Evolutionary conservation across 257 asterid genomes (phyloP), one percentile per base, ranked within the genome.

Genomic region (Fraxinus quadrangulata): DNA sequence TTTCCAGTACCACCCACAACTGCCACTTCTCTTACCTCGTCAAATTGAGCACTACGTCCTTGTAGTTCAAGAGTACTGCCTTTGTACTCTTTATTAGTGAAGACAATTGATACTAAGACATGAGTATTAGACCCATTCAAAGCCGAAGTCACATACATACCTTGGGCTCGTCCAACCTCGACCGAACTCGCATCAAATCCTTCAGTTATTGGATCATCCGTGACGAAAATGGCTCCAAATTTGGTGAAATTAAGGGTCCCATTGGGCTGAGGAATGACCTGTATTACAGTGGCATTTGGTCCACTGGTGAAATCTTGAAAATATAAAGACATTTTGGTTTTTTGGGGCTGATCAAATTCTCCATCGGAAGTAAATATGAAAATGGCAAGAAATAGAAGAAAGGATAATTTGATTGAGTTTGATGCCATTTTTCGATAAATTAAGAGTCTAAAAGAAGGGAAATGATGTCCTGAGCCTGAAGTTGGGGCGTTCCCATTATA

Each of bases 1-100:
- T 74, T 82, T 89, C 94, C 23, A 89, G 89, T 47, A 92, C 82
- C 84, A 86, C 86, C 92, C 24, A 89, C 90, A 7, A 85, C 83
- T 45, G 92, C 82, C 84, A 89, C 86, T 84, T 88, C 94, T 75
- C 89, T 77, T 87, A 70, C 56, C 77, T 90, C 61, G 73, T 86
- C 92, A 16, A 84, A 81, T 4, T 86, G 90, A 10, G 84, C 83
- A 61, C 89, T 89, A 0, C 77, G 49, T 5, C 90, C 94, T 70
- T 89, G 94, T 2, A 86, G 56, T 70, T 86, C 87, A 79, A 85
- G 67, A 0, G 92, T 89, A 79, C 88, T 84, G 0, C 90, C 89
- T 17, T 74, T 75, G 19, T 78, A 83, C 34, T 79, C 82, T 0
- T 73, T 69, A 5, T 71, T 75, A 0, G 75, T 82, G 69, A 89